Base-by-base conservation (phyloP, 805 yeast species). In the Ogataea paraovalis region DNA sequence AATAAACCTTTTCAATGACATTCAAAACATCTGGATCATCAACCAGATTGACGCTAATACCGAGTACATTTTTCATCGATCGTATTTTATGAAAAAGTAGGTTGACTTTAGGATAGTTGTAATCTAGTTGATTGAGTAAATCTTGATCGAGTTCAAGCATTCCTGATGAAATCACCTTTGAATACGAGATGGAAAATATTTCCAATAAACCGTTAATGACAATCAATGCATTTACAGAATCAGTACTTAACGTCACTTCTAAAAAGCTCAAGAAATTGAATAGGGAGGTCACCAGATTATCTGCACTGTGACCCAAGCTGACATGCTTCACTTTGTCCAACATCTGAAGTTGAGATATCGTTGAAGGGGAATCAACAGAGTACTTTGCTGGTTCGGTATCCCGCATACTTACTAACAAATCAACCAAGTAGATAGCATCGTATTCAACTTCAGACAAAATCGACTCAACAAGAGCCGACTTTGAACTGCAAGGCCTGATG, bases 171-270 rank as follows among this genome's bases (percentile, higher is more conserved):
- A 62, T 41, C 14, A 59, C 44, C 2, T 48, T 38, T 0, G 65
- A 61, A 43, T 56, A 64, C 4, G 51, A 32, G 16, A 60, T 42
- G 4, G 64, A 57, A 2, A 64, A 3, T 4, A 41, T 43, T 30
- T 59, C 56, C 37, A 61, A 36, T n/a, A 61, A 43, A 10, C 68
- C 68, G 48, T 58, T 49, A 18, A 62, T 32, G 2, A 61, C 47
- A n/a, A 59, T 40, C 5, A 32, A 16, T 7, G 39, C 46, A n/a
- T 14, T 32, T 13, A 13, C 18, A 32, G 36, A 32, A 13, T 18
- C 21, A 18, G 19, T 34, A n/a, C 4, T 6, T 18, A 34, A 34
- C 7, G 4, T 34, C 6, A 39, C 28, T 37, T 55, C 56, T 38
- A 56, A 30, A 21, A n/a, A 41, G 2, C 49, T 41, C 23, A 56